Base-by-base conservation (phyloP, 2,329 filamentous ascomycete species). In the Pseudophaeomoniella oleicola region DNA sequence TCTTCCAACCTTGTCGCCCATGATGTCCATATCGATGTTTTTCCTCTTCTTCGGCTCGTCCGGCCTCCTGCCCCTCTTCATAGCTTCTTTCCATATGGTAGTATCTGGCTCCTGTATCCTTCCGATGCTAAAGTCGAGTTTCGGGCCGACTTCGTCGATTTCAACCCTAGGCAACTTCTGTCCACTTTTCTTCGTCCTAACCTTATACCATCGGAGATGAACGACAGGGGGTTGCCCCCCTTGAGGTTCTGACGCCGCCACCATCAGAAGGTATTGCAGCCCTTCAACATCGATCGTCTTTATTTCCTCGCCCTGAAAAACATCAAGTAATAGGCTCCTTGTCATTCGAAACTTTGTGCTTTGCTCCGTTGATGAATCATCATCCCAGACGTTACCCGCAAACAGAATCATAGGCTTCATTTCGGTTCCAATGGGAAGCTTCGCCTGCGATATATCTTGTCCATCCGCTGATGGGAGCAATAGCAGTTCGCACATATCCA, bases 1-100 rank as follows among this genome's bases (percentile, higher is more conserved):
- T 48, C 86, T 78, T 44, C 88, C 90, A 45, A 96, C 71, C 78
- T 96, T 96, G 62, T 98, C 90, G 56, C 90, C 90, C 64, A 98
- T 85, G 31, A 78, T 62, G 57, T 96, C 87, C 39, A 82, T 92
- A 37, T 77, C 74, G 49, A 98, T 80, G 60, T 98, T 98, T 80
- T 98, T 98, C 19, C 19, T 14, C 61, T 62, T 66, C 42, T 65
- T 55, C 51, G 69, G 55, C 44, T 59, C 52, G 34, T 62, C 60
- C 9, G 58, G 59, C 29, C 74, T 75, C 69, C 80, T 87, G 35
- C 84, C 72, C 65, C 80, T 85, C 72, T 79, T 84, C 72, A 94
- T 71, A 13, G 88, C 86, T 60, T 88, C 82, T 72, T 94, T 96
- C 70, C 81, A 72, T 62, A 83, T 72, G 10, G 71, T 72, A 50